Percentiles rank a stretch among this genome's conserved stretches.
phyloP scores from a whole-genome alignment of 805 yeast genomes.

The Candida xiaguanensis region DNA sequence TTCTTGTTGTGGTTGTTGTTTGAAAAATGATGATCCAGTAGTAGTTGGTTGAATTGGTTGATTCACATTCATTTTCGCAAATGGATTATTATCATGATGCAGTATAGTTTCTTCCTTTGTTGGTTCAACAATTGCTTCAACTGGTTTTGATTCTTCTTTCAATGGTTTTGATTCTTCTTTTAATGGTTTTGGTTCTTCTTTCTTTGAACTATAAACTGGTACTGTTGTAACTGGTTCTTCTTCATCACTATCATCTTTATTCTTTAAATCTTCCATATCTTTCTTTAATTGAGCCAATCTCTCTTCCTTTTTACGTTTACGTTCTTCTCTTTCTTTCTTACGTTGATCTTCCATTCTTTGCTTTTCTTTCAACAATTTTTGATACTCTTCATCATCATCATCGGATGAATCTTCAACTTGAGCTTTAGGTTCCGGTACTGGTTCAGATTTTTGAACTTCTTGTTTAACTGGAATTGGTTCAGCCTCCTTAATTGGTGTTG shows the following conservation, averaged over 20 bases:
- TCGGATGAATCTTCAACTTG: constrained; percentile 19
- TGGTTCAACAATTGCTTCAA: background rate
- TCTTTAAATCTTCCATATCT: constrained; percentile 54
- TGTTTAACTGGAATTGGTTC: constrained; percentile 7
- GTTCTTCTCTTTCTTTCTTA: constrained; percentile 40
- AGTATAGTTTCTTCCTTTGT: constrained; percentile 3
- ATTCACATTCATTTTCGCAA: constrained; percentile 32
- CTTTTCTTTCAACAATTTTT: constrained; percentile 43
- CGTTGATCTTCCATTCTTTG: constrained; percentile 40
- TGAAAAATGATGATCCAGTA: constrained; percentile 50
- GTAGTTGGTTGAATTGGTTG: constrained; percentile 6
- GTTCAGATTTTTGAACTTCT: background rate
- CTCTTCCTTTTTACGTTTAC: constrained; percentile 57
- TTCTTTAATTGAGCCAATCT: constrained; percentile 53
- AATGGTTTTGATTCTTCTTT: background rate
- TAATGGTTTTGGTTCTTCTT: constrained; percentile 4
- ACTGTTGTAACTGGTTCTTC: constrained; percentile 20
- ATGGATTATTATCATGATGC: constrained; percentile 46
- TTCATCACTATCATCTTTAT: constrained; percentile 28
- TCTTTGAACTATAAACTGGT: constrained; percentile 13
- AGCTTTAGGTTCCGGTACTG: constrained; percentile 8
- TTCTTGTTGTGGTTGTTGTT: constrained; percentile 30
- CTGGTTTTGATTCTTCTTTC: constrained; percentile 3
- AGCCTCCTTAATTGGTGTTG: constrained; percentile 5
- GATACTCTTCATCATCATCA: constrained; percentile 46